These are phyloP conservation scores for Escovopsis sp. DNA, from an alignment of 2,329 filamentous ascomycete species.

Conservation along the genomic window DNA sequence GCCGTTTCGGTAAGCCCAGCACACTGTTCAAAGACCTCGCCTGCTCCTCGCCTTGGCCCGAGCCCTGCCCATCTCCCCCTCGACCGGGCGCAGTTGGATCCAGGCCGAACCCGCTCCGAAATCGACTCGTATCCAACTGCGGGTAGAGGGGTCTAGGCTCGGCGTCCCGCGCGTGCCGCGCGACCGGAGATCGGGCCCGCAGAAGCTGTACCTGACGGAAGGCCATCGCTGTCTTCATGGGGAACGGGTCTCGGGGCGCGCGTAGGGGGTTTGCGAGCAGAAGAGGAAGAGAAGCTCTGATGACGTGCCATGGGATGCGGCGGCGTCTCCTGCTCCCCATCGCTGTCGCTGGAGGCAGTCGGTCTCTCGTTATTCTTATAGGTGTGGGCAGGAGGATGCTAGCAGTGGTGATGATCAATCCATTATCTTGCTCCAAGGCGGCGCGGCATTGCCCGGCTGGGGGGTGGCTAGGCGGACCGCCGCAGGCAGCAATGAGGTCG, in stretches of 20 bases:
- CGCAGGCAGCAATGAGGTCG: slow-evolving; percentile 1
- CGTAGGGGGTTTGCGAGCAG: no score
- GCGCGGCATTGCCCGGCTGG: not conserved
- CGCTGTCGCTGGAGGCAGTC: not conserved
- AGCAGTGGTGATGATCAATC: slow-evolving; percentile 1
- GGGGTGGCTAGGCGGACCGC: no score
- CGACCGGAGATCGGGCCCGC: slow-evolving; percentile 17
- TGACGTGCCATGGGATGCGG: slow-evolving; percentile 15
- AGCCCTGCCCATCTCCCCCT: not conserved
- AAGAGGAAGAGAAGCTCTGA: slow-evolving; percentile 11
- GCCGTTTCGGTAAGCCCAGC: not conserved
- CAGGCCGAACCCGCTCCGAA: slow-evolving; percentile 8
- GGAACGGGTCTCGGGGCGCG: not conserved
- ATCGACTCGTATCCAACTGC: slow-evolving; percentile 12
- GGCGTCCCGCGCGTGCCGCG: slow-evolving; percentile 7
- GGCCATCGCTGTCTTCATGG: slow-evolving; percentile 6
- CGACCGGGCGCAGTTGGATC: not conserved
- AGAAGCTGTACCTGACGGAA: slow-evolving; percentile 15
- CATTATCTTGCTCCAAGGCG: no score
- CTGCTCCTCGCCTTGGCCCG: not conserved
- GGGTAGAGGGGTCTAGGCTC: slow-evolving; percentile 12
- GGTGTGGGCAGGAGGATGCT: not conserved
- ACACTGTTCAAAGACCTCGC: not conserved
- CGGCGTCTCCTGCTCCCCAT: not conserved
- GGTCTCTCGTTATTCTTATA: slow-evolving; percentile 10